Evolutionary conservation across 2,329 filamentous ascomycete genomes (phyloP), one percentile per base, ranked within the genome.

Genomic region (Trichoderma simmonsii): DNA sequence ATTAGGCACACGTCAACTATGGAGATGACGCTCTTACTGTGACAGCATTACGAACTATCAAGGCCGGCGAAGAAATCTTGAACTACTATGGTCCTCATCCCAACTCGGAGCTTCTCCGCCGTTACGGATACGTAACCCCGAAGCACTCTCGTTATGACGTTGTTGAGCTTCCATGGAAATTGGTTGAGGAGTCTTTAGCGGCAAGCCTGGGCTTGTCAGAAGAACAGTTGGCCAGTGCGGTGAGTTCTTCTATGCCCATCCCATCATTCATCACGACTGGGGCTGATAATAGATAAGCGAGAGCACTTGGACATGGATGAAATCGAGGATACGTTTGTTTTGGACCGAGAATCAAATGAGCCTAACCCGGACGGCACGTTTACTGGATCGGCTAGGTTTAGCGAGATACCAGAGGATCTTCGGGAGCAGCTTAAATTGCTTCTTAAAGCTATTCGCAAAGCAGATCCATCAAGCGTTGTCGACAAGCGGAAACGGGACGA

Each of bases 21-120:
- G 84, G 81, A 51, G 85, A 87, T 39, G 81, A 85, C 14, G 81
- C 81, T 12, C 84, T 97, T 9, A 90, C 90, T 3, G 95, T 96
- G 80, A 92, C 90, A 28, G 86, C 92, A 0, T 85, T 95, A 72
- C 88, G 90, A 57, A 82, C 87, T 1, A 94, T 97, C 77, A 82
- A 81, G 28, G 86, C 88, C 0, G 92, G 92, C 6, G 88, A 93
- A 71, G 92, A 97, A 80, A 89, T 97, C 21, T 89, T 95, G 78
- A 97, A 97, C 79, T 95, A 97, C 82, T 97, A 97, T 75, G 95
- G 95, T 0, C 90, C 94, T 6, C 88, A 97, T 3, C 92, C 94
- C 11, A 92, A 93, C 72, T 92, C 92, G 1, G 94, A 98, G 78
- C 85, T 97, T 8, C 86, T 97, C 12, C 87, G 95, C 43, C 87